Evolutionary conservation across 192 early-diverging fungal genomes (phyloP), one percentile per base, ranked within the genome.

Genomic region (Phlyctochytrium arcticum): DNA sequence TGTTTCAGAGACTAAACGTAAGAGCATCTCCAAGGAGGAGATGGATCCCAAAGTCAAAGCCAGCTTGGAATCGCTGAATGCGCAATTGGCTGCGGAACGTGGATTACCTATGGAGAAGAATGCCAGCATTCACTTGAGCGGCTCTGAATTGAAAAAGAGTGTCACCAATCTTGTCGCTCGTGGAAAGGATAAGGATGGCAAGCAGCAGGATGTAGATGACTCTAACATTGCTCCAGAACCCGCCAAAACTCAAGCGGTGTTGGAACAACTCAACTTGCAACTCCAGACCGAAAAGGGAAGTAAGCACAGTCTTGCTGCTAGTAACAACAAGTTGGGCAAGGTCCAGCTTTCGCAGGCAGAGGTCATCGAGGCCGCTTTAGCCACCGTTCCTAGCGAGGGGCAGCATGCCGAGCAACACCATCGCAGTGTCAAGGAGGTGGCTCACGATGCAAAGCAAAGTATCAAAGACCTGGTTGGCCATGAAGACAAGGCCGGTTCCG

Each of bases 391-490:
- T n/a, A 44, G 39, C 39, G 15, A 12, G 0, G 2, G 12, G 12
- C 39, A 44, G 5, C 5, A 36, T 19, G 12, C 17, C 33, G 21
- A 58, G 5, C 19, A 35, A 15, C 6, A 58, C 29, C 57, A 58
- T 37, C 57, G 57, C 5, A 58, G 57, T 42, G 47, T 51, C 4
- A 7, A 53, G 6, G 48, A 36, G 32, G 23, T 63, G 8, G 61
- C 49, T n/a, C 35, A 34, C 32, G 50, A 53, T 51, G 61, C 36
- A 17, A 63, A 63, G 48, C 15, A 31, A 33, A 63, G 61, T 49
- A 21, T 63, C 23, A 46, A 63, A 35, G 53, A 34, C 33, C 49
- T 63, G 15, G 26, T 48, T 51, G 9, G 33, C 47, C 21, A 24
- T 10, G 42, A 30, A 10, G 44, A 19, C 2, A 44, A 2, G 39